Base-by-base conservation (phyloP, 2,329 filamentous ascomycete species). In the Exutisphaerella laricina region DNA sequence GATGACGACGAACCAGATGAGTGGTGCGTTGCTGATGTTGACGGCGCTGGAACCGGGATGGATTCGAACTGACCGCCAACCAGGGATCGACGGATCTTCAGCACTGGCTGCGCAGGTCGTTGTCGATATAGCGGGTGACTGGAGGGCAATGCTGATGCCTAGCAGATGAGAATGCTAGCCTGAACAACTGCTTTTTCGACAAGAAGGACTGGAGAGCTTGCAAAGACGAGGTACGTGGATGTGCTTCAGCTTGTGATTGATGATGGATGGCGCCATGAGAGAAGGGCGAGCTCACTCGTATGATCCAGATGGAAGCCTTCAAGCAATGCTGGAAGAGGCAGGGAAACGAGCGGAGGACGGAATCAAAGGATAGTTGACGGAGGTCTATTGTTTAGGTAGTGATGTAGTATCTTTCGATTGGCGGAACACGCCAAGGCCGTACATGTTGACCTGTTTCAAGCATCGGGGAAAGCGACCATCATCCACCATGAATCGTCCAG, bases 1-100 rank as follows among this genome's bases (percentile, higher is more conserved):
- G 78, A 81, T 26, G 85, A 90, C 45, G 88, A 96, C 66, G 90
- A 96, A 66, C 86, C 86, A 3, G 92, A 97, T 74, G 90, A 95
- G 47, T 97, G 90, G 92, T 97, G 71, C 67, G 78, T 59, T 51
- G 26, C 20, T 14, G 18, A 16, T 21, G 26, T n/a, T 23, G 23
- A 7, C 38, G 23, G 18, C 12, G 16, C 18, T 21, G 14, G 40
- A 29, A 29, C n/a, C n/a, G n/a, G n/a, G n/a, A n/a, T n/a, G n/a
- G 16, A 35, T 20, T 18, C 9, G 3, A 28, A 37, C 39, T 49
- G 22, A 47, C 35, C 43, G 43, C 49, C 37, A n/a, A n/a, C 33
- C 63, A 97, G 90, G 90, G 89, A 97, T 72, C 90, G 95, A 77
- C 78, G 92, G 62, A 97, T 97, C 66, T 94, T 88, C 72, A 95